These are phyloP conservation scores for Glycine soja DNA, from an alignment of 306 rosid species.

Conservation along the genomic window DNA sequence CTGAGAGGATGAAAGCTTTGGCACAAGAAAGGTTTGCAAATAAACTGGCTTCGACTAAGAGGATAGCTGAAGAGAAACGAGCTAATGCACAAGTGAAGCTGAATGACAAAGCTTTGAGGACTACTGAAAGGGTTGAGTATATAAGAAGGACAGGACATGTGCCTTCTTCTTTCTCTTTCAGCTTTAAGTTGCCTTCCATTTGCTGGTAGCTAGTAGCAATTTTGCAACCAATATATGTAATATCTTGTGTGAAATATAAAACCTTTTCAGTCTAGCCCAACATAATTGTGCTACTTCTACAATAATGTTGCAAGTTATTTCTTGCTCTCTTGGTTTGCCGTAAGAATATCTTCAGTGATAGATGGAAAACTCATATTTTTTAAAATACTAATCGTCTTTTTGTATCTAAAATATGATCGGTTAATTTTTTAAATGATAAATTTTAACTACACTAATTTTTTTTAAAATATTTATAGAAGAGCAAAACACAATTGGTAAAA, in stretches of 20 bases:
- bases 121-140: slow-evolving; percentile 83
- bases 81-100: slow-evolving; percentile 82
- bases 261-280: slow-evolving; percentile 30
- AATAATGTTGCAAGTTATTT: slow-evolving; percentile 15
- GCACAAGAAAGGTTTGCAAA: slow-evolving; percentile 78
- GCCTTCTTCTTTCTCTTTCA: slow-evolving; percentile 84
- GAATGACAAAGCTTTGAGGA: slow-evolving; percentile 77
- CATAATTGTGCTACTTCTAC: slow-evolving; percentile 38
- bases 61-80: slow-evolving; percentile 85
- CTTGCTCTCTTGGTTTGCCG: slow-evolving; percentile 9
- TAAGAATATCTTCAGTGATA: neutral
- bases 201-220: slow-evolving; percentile 74
- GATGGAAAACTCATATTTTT: neutral
- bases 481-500: too few relatives aligned
- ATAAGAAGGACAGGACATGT: slow-evolving; percentile 88
- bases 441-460: too few relatives aligned
- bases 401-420: too few relatives aligned
- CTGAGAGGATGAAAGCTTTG: slow-evolving; percentile 84
- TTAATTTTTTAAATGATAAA: too few relatives aligned
- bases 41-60: slow-evolving; percentile 72
- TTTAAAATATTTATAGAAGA: too few relatives aligned
- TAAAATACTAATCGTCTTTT: too few relatives aligned
- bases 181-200: slow-evolving; percentile 72
- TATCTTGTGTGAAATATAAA: slow-evolving; percentile 37
- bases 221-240: slow-evolving; percentile 19